Base-by-base conservation (phyloP, 768 basidiomycete genomes). In the Ramaria sp. region DNA sequence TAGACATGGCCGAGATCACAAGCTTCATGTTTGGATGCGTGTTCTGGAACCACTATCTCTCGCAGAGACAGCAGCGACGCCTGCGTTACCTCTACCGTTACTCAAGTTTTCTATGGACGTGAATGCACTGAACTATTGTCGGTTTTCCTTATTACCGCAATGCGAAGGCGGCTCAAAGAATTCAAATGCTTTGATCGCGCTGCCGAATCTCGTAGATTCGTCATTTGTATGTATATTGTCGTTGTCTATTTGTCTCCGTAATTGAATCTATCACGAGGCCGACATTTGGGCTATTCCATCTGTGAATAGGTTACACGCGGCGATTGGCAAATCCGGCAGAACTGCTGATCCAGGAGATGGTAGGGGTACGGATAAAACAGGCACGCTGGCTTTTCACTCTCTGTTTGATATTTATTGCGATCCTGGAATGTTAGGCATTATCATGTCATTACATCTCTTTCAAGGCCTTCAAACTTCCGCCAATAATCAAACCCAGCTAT, bases 71-170 rank as follows among this genome's bases (percentile, higher is more conserved):
- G 86, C 84, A 1, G 73, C 78, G 0, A 63, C 78, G 39, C 71
- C 78, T 1, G 75, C 73, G 30, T 67, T 78, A 7, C 72, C 77
- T 0, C 69, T 69, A 0, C 87, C 88, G 3, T 59, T 65, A 7
- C 67, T 88, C 3, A 66, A 70, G 11, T 86, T 84, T 63, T 86
- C 87, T 0, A 71, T 98, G 67, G 88, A 92, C 64, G 84, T 94
- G 59, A 99, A 99, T 66, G 84, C 95, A 1, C 75, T 98, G 55
- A 96, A 95, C 65, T 97, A 87, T 67, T 98, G 95, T 69, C 82
- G 86, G 1, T 93, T 96, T 69, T 86, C 89, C 7, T 72, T 97
- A 2, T 66, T 87, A 38, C 68, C 64, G 19, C 9, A 37, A 22
- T 17, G 42, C 33, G 39, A 22, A 51, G 47, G 58, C 57, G 7